Evolutionary conservation across 108 stramenopile genomes (phyloP).

Genomic region (Thalassiosira profunda): DNA sequence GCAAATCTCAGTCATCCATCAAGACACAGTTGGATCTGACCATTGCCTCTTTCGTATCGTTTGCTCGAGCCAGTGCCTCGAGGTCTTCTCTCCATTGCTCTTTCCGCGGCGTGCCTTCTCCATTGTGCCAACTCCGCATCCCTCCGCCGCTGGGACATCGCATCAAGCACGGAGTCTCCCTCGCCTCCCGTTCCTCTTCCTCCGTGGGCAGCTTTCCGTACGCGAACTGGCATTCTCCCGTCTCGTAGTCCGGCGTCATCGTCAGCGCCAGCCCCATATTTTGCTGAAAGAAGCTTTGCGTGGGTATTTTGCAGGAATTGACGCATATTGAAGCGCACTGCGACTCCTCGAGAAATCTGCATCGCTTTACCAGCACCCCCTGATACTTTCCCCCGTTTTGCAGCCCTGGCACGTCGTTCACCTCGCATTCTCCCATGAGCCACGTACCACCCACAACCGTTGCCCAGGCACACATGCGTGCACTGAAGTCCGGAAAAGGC

Average conservation of each 20-base stretch:
- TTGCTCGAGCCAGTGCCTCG: slow-evolving; percentile 3
- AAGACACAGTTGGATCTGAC: slow-evolving; percentile 7
- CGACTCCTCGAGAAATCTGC: slow-evolving; percentile 93
- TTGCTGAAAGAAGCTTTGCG: slow-evolving; percentile 90
- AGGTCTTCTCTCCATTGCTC: slow-evolving; percentile 22
- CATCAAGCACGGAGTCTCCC: slow-evolving; percentile 73
- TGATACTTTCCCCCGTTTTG: slow-evolving; percentile 55
- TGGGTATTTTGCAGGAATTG: slow-evolving; percentile 95
- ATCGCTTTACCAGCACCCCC: slow-evolving; percentile 90
- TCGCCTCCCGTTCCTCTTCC: slow-evolving; percentile 69
- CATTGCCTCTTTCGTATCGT: neutral
- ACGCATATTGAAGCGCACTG: slow-evolving; percentile 94
- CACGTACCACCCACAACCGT: slow-evolving; percentile 84
- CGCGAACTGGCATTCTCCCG: slow-evolving; percentile 85
- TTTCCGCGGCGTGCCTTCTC: neutral
- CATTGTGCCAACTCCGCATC: slow-evolving; percentile 63
- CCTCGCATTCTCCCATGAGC: slow-evolving; percentile 94
- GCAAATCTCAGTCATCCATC: slow-evolving; percentile 46
- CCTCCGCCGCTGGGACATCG: slow-evolving; percentile 78
- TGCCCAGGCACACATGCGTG: slow-evolving; percentile 92
- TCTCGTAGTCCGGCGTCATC: slow-evolving; percentile 92
- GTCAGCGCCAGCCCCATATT: slow-evolving; percentile 89
- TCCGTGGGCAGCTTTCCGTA: slow-evolving; percentile 74
- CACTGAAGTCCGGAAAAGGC: slow-evolving; percentile 84
- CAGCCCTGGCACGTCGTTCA: slow-evolving; percentile 78